Conservation (phyloP, 768 basidiomycete genomes). For the Wakefieldia striispora region DNA sequence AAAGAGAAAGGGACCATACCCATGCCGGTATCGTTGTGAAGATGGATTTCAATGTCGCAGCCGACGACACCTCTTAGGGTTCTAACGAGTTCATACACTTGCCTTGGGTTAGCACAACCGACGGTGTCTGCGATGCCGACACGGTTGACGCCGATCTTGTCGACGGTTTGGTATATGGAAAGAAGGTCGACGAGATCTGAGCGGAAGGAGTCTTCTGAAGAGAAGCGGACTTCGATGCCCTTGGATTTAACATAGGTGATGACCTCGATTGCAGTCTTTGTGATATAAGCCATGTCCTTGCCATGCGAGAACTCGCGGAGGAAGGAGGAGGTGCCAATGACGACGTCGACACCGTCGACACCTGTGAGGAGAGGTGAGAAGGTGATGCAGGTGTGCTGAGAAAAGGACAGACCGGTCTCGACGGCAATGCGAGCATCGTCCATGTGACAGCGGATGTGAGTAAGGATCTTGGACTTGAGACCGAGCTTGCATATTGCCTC, state of each 20-base stretch:
- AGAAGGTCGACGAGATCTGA: conserved; percentile 98
- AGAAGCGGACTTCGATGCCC: conserved; percentile 99
- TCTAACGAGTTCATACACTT: conserved; percentile 97
- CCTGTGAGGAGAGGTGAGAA: conserved; percentile 44
- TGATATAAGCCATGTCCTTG: conserved; percentile 99
- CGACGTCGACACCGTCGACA: conserved; percentile 98
- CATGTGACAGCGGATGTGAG: conserved; percentile 99
- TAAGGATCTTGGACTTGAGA: conserved; percentile 93
- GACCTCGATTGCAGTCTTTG: conserved; percentile 97
- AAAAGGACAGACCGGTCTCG: conserved; percentile 75
- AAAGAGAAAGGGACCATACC: conserved; percentile 41
- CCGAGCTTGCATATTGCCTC: conserved; percentile 99
- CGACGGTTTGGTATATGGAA: conserved; percentile 98
- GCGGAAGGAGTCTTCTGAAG: conserved; percentile 99
- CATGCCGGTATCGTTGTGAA: conserved; percentile 99
- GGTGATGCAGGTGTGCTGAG: not conserved
- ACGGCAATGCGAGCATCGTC: conserved; percentile 98
- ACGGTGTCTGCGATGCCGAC: conserved; percentile 99
- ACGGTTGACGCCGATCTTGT: conserved; percentile 98
- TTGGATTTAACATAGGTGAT: conserved; percentile 99
- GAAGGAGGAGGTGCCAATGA: conserved; percentile 99
- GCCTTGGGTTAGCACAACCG: conserved; percentile 97
- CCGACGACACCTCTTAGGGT: conserved; percentile 94
- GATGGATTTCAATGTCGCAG: conserved; percentile 97
- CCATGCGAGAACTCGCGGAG: conserved; percentile 99